Conservation (phyloP, 768 basidiomycete species). For the Sporobolomyces pararoseus region DNA sequence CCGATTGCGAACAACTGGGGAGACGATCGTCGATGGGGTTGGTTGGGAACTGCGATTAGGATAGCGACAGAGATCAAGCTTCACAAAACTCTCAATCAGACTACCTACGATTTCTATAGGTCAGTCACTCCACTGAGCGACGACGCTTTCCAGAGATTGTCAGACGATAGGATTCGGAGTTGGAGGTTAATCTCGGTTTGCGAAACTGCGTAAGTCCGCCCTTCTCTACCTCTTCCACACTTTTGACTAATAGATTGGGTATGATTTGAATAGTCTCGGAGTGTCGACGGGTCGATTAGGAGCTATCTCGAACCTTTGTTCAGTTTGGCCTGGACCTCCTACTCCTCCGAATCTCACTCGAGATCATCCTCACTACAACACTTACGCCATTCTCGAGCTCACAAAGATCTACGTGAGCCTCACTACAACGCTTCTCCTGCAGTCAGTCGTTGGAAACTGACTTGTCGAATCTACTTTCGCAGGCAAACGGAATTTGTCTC, state of each 20-base stretch:
- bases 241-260: not conserved
- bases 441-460: too few relatives aligned
- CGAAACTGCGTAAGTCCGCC: slow-evolving; percentile 27
- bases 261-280: slow-evolving; percentile 9
- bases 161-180: slow-evolving; percentile 12
- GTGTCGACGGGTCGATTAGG: slow-evolving; percentile 35
- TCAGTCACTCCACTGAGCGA: slow-evolving; percentile 25
- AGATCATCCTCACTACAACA: slow-evolving; percentile 20
- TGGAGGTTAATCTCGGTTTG: slow-evolving; percentile 32
- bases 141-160: slow-evolving; percentile 14
- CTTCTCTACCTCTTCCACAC: not conserved
- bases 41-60: slow-evolving; percentile 20
- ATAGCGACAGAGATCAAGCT: slow-evolving; percentile 39
- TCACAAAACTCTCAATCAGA: slow-evolving; percentile 22
- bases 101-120: slow-evolving; percentile 31
- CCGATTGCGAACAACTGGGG: slow-evolving; percentile 38
- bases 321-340: slow-evolving; percentile 1
- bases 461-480: too few relatives aligned
- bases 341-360: not conserved
- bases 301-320: slow-evolving; percentile 10
- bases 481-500: slow-evolving; percentile 29
- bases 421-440: too few relatives aligned
- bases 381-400: slow-evolving; percentile 18
- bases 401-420: slow-evolving; percentile 29
- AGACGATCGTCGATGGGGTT: slow-evolving; percentile 32